Evolutionary conservation across 2,329 filamentous ascomycete genomes (phyloP), one percentile per base, ranked within the genome.

Genomic region (Pseudopyrenochaeta lycopersici): DNA sequence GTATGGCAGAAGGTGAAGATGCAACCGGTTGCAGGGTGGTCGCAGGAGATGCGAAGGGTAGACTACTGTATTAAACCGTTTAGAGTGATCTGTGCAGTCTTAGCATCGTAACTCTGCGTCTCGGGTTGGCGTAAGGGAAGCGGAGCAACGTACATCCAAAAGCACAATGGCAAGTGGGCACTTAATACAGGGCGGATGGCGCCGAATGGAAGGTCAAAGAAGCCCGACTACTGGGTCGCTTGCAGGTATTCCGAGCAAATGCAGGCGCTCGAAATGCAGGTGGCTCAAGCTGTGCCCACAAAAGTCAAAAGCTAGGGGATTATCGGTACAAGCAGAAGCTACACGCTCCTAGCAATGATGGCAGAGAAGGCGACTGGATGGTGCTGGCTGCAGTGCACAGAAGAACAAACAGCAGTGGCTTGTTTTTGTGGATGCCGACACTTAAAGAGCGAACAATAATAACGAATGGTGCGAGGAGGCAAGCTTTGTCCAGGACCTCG

Each of bases 401-500:
- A 54, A 63, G 60, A 62, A 57, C 49, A 56, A 67, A 63, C 58
- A 52, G 54, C 59, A 54, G 58, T 58, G 66, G 71, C 59, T 63
- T 67, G 65, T 66, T 64, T 27, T 66, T 66, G 68, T 65, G 63
- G 66, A 62, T 67, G 66, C 62, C 64, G 64, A 69, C 62, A 63
- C 61, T 68, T 57, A 74, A 75, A 70, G 70, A 75, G 71, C 63
- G 72, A 70, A 73, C 69, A 73, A 73, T 70, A 74, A 73, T 60
- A 76, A 74, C 69, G 70, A 74, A 74, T 49, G 55, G 61, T 58
- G 69, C 68, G 68, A 69, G 64, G 71, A 67, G 68, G 70, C 58
- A 46, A 56, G 52, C 57, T 63, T 70, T 71, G 62, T 60, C 68
- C 49, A 54, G 58, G 58, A 50, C 67, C 65, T 66, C 67, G 54